Percentiles rank a stretch among this genome's conserved stretches.
These are phyloP conservation scores for Aspergillus aculeatinus DNA, from an alignment of 2,329 filamentous ascomycete genomes.

Conservation along the genomic window DNA sequence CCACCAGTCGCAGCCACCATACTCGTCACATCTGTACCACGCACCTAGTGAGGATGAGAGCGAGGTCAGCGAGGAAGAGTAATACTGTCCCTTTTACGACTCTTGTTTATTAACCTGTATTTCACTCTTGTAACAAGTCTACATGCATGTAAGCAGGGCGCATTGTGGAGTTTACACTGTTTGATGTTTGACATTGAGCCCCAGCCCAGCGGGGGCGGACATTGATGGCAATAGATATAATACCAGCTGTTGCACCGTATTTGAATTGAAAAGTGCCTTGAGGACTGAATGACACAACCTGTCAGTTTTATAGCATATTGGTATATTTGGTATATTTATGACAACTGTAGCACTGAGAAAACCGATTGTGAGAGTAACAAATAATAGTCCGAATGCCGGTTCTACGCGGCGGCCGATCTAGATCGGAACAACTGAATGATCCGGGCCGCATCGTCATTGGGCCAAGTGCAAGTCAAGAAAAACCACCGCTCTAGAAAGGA, in stretches of 20 bases:
- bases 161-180: constrained; percentile 16
- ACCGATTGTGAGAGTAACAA: too few species aligned
- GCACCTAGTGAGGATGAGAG: constrained; percentile 56
- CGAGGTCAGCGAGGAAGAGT: constrained; percentile 67
- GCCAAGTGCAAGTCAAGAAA: neutral
- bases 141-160: constrained; percentile 18
- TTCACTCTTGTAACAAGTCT: constrained; percentile 6
- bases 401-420: neutral
- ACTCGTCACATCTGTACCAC: constrained; percentile 31
- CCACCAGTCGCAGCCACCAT: constrained; percentile 29
- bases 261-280: neutral
- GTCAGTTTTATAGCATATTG: too few species aligned
- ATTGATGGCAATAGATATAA: constrained; percentile 10
- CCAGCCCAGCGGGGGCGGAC: constrained; percentile 8
- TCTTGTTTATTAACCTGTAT: constrained; percentile 3
- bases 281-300: too few species aligned
- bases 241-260: constrained; percentile 14
- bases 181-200: neutral
- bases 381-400: constrained; percentile 4
- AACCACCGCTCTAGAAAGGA: neutral
- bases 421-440: constrained; percentile 20
- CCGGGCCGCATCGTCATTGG: constrained; percentile 14
- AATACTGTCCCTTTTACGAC: constrained; percentile 14
- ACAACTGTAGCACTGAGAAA: too few species aligned
- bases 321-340: too few species aligned